Evolutionary conservation across 768 basidiomycete species (phyloP).

Genomic region (Russula virescens): DNA sequence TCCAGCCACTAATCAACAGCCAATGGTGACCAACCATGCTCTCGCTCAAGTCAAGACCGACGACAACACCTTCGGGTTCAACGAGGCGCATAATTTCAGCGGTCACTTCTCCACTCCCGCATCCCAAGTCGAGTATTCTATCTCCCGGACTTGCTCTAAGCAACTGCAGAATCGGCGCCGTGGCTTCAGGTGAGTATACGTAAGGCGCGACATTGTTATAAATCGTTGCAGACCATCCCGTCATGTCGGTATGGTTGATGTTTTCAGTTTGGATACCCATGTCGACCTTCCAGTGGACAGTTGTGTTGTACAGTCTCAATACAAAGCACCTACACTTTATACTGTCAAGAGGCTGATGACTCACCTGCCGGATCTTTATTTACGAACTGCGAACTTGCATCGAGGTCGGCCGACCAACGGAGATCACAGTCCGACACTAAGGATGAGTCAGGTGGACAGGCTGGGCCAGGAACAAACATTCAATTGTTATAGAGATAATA

Average conservation of each 20-base stretch:
- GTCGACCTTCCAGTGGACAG: neutral
- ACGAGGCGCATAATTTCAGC: slow-evolving; percentile 51
- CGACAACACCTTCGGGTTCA: slow-evolving; percentile 43
- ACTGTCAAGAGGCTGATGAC: neutral
- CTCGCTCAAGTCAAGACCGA: slow-evolving; percentile 65
- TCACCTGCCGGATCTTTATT: neutral
- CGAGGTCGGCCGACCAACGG: slow-evolving; percentile 8
- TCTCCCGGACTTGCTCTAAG: slow-evolving; percentile 63
- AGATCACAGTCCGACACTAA: neutral
- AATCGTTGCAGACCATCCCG: slow-evolving; percentile 47
- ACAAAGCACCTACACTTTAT: neutral
- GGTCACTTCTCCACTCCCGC: slow-evolving; percentile 79
- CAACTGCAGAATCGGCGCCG: slow-evolving; percentile 49
- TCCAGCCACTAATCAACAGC: neutral
- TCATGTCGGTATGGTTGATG: neutral
- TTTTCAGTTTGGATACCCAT: neutral
- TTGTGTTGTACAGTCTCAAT: neutral
- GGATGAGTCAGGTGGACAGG: no score
- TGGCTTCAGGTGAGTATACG: slow-evolving; percentile 58
- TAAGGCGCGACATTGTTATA: slow-evolving; percentile 65
- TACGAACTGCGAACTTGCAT: neutral
- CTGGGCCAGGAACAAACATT: neutral
- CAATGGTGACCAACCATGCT: slow-evolving; percentile 53
- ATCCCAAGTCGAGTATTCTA: slow-evolving; percentile 70
- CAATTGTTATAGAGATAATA: neutral